Percentiles rank a stretch among this genome's conserved stretches.
Evolutionary conservation across 2,329 filamentous ascomycete species (phyloP).

Genomic region (Colletotrichum shisoi): DNA sequence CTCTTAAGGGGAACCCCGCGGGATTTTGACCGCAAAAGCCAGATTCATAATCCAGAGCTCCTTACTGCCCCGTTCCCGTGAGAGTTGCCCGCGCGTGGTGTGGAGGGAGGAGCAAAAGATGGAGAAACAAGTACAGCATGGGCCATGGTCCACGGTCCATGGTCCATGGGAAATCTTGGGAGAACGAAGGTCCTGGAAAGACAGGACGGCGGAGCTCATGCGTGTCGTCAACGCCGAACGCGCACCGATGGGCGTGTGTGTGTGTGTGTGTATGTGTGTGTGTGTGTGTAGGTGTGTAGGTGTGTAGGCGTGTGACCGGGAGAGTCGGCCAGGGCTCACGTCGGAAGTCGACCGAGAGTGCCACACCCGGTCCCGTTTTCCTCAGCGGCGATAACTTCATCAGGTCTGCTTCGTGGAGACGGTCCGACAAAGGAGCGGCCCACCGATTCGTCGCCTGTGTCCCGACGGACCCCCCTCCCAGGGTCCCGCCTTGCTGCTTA

Average conservation of each 20-base stretch:
- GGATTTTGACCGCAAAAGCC: slow-evolving; percentile 35
- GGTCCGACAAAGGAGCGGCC: slow-evolving; percentile 21
- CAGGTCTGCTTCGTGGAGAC: slow-evolving; percentile 24
- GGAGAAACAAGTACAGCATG: slow-evolving; percentile 21
- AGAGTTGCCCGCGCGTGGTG: slow-evolving; percentile 15
- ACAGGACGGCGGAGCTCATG: slow-evolving; percentile 1
- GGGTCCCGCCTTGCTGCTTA: slow-evolving; percentile 26
- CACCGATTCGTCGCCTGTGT: slow-evolving; percentile 20
- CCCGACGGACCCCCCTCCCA: slow-evolving; percentile 15
- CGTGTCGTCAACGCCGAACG: slow-evolving; percentile 33
- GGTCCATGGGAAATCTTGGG: neutral
- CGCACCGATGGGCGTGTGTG: slow-evolving; percentile 8
- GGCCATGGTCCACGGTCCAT: no score
- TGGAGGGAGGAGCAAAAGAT: slow-evolving; percentile 32
- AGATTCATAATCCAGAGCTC: slow-evolving; percentile 33
- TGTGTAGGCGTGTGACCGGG: slow-evolving; percentile 17
- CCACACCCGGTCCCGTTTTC: slow-evolving; percentile 19
- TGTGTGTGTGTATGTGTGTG: neutral
- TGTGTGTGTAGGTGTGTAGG: no score
- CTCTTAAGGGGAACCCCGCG: slow-evolving; percentile 37
- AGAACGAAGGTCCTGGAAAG: slow-evolving; percentile 10
- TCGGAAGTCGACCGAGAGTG: slow-evolving; percentile 37
- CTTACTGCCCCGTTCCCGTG: slow-evolving; percentile 29
- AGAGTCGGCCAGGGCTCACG: slow-evolving; percentile 36
- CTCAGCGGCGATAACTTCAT: slow-evolving; percentile 28